Evolutionary conservation across 140 eudicot species (phyloP).

Genomic region (Bidens hawaiensis): DNA sequence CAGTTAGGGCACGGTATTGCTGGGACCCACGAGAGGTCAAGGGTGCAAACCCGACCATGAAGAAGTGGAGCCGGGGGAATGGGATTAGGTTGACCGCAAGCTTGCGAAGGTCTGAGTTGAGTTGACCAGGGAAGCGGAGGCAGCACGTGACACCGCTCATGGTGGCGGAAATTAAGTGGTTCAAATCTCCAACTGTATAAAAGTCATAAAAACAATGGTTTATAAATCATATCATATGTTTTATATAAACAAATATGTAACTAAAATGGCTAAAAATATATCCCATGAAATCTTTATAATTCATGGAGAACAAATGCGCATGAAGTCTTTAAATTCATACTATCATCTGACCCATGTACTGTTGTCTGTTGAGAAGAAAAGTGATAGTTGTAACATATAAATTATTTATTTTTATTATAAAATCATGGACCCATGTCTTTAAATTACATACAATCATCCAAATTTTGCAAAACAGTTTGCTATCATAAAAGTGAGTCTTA

Average conservation of each 20-base stretch:
- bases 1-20: slow-evolving; percentile 1
- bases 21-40: slow-evolving; percentile 12
- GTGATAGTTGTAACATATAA: background rate
- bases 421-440: background rate
- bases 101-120: slow-evolving; percentile 11
- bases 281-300: no score
- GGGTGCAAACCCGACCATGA: slow-evolving; percentile 15
- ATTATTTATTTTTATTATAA: background rate
- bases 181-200: slow-evolving; percentile 6
- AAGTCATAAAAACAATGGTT: background rate
- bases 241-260: no score
- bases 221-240: background rate
- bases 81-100: slow-evolving; percentile 14
- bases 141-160: slow-evolving; percentile 18
- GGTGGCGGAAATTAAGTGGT: slow-evolving; percentile 8
- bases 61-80: slow-evolving; percentile 10
- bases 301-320: background rate
- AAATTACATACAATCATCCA: no score
- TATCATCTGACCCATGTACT: background rate
- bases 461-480: no score
- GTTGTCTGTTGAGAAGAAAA: background rate
- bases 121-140: slow-evolving; percentile 11
- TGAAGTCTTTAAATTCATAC: background rate
- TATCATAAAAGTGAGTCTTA: background rate
- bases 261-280: no score